Evolutionary conservation across 148 eudicot species (phyloP).

Genomic region (Fagopyrum tataricum): DNA sequence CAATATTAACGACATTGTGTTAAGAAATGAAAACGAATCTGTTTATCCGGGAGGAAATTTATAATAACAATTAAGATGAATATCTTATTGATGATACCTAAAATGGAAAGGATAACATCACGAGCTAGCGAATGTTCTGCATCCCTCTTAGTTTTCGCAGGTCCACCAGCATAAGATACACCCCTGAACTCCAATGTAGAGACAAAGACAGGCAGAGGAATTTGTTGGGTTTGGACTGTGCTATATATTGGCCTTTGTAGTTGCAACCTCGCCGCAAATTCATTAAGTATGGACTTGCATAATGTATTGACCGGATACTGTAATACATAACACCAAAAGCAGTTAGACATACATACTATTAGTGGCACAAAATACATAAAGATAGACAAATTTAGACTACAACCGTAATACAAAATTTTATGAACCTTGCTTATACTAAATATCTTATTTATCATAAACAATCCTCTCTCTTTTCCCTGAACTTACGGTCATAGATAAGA

Average conservation of each 20-base stretch:
- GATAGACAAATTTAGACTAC: background rate
- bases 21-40: background rate
- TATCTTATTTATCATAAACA: background rate
- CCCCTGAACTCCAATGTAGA: constrained; percentile 43
- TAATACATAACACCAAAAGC: background rate
- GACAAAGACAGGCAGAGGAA: constrained; percentile 31
- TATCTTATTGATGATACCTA: constrained; percentile 37
- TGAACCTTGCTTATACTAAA: background rate
- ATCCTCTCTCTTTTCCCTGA: too few relatives aligned
- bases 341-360: background rate
- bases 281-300: constrained; percentile 62
- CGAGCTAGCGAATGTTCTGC: constrained; percentile 55
- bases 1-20: background rate
- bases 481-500: background rate
- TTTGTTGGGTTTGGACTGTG: constrained; percentile 26
- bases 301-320: constrained; percentile 34
- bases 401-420: background rate
- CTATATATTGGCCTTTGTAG: constrained; percentile 33
- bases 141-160: constrained; percentile 48
- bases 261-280: constrained; percentile 50
- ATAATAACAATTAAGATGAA: background rate
- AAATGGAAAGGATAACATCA: constrained; percentile 37
- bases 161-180: constrained; percentile 37
- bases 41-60: background rate
- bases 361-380: background rate